Evolutionary conservation across 352 stramenopile genomes (phyloP).

Genomic region (Pythium apleroticum): DNA sequence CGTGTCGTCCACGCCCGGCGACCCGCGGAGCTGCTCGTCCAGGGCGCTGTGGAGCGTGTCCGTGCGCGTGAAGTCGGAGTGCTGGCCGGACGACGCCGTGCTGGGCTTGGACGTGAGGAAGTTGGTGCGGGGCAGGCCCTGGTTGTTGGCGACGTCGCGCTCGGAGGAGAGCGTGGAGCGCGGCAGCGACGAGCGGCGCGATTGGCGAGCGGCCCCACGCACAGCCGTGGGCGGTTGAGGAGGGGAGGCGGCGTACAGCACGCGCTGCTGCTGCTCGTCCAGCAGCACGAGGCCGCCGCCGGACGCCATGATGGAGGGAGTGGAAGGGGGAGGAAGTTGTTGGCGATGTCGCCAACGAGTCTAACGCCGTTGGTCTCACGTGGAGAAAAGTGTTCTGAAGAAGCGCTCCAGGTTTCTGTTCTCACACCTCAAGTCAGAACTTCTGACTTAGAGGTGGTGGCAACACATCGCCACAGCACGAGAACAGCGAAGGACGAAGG

Average conservation of each 20-base stretch:
- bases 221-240: slow-evolving; percentile 13
- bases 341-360: neutral
- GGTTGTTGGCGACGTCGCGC: neutral
- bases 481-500: neutral
- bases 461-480: neutral
- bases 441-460: neutral
- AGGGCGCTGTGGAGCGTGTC: slow-evolving; percentile 1
- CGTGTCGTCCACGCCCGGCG: neutral
- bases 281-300: slow-evolving; percentile 38
- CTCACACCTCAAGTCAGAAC: no score
- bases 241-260: slow-evolving; percentile 25
- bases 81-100: slow-evolving; percentile 30
- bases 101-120: slow-evolving; percentile 11
- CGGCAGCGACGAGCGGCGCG: slow-evolving; percentile 10
- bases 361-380: neutral
- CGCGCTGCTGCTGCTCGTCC: slow-evolving; percentile 57
- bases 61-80: slow-evolving; percentile 43
- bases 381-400: slow-evolving; percentile 5
- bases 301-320: slow-evolving; percentile 2
- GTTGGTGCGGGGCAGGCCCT: slow-evolving; percentile 19
- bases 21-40: neutral
- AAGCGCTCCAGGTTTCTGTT: neutral
- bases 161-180: neutral
- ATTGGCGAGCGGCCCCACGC: neutral
- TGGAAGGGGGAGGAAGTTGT: neutral